Conservation (phyloP, 177 flowering plant genomes). For the Vitis hybrid region DNA sequence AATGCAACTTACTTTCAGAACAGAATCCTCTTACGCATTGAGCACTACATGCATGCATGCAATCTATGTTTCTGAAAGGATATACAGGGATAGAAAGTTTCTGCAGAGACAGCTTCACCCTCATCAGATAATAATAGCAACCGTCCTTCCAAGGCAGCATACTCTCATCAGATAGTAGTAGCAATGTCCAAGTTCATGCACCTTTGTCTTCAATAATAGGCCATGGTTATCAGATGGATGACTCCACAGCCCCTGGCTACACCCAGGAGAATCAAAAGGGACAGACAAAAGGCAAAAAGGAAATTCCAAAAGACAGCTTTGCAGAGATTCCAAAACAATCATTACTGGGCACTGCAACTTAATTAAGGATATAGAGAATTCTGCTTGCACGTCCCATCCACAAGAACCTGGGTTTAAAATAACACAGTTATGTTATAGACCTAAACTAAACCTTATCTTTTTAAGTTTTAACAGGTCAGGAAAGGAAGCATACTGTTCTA, state of each 20-base stretch:
- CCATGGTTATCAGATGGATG: background rate
- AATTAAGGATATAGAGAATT: background rate
- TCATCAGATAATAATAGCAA: too few relatives aligned
- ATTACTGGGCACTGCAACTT: background rate
- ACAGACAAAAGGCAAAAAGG: background rate
- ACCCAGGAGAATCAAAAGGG: background rate
- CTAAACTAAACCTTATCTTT: background rate
- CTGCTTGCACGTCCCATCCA: background rate
- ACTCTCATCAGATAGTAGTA: background rate
- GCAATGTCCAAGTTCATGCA: background rate
- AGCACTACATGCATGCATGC: background rate
- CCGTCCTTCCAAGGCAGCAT: too few relatives aligned
- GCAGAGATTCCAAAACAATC: background rate
- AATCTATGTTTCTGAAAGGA: background rate
- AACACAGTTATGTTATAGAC: background rate
- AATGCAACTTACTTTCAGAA: background rate
- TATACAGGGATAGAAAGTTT: background rate
- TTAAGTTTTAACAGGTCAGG: background rate
- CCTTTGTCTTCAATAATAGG: constrained; percentile 1
- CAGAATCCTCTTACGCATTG: background rate
- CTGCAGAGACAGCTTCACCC: background rate
- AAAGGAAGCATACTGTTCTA: background rate
- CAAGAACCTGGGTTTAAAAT: background rate
- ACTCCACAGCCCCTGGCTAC: background rate
- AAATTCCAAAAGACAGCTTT: background rate